These are phyloP conservation scores for Mychonastes homosphaera DNA, from an alignment of 139 green algal genomes.

Conservation along the genomic window DNA sequence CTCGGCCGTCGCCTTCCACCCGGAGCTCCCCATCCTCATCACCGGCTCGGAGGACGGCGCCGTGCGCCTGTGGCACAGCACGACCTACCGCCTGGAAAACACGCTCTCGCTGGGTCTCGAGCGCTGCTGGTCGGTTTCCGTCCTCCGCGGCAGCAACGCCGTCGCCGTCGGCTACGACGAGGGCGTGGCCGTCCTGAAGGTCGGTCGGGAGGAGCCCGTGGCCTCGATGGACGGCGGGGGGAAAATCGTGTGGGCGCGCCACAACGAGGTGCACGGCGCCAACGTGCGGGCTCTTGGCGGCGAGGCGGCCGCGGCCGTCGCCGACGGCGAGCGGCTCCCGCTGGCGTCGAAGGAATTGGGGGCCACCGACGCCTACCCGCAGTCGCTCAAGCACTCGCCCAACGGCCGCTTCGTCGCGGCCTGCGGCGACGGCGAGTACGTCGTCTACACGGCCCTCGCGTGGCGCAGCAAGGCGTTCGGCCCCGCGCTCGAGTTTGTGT, in stretches of 20 bases:
- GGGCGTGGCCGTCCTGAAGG: conserved; percentile 82
- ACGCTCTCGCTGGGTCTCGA: conserved; percentile 96
- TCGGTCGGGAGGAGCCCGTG: conserved; percentile 92
- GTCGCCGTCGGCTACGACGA: conserved; percentile 91
- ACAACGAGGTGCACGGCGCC: conserved; percentile 53
- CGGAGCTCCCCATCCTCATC: conserved; percentile 95
- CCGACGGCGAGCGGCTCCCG: conserved; percentile 91
- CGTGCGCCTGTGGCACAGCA: conserved; percentile 93
- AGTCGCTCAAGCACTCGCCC: conserved; percentile 76
- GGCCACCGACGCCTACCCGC: conserved; percentile 86
- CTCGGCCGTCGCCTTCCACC: conserved; percentile 88
- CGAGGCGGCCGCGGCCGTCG: conserved; percentile 40
- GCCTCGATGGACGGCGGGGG: conserved; percentile 91
- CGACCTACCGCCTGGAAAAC: conserved; percentile 91
- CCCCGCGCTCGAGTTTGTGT: conserved; percentile 81
- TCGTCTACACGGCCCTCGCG: conserved; percentile 97
- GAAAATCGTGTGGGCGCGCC: conserved; percentile 75
- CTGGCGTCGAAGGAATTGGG: conserved; percentile 95
- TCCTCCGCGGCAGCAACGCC: conserved; percentile 77
- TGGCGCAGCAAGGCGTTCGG: conserved; percentile 99
- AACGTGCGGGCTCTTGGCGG: conserved; percentile 76
- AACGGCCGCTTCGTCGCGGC: conserved; percentile 97
- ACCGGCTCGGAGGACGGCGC: conserved; percentile 91
- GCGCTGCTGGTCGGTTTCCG: conserved; percentile 84
- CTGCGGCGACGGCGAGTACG: conserved; percentile 88